Percentiles rank a stretch among this genome's conserved stretches.
These are phyloP conservation scores for Berkeleyomyces rouxiae DNA, from an alignment of 2,329 filamentous ascomycete species.

Conservation along the genomic window DNA sequence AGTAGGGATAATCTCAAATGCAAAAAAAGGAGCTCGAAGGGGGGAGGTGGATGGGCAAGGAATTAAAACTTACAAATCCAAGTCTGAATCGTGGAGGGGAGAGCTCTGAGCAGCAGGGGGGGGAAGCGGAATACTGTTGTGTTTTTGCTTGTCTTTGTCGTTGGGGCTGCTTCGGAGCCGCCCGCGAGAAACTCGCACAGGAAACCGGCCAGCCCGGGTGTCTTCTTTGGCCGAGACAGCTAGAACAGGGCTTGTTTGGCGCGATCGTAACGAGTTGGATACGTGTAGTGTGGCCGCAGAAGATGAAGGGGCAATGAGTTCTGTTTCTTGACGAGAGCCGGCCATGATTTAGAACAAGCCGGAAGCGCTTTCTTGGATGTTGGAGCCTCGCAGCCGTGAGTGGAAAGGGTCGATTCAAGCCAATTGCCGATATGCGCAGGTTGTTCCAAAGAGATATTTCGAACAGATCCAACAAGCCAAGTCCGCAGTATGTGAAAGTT, in stretches of 20 bases:
- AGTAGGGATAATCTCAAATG: background rate
- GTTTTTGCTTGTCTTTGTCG: conserved; percentile 3
- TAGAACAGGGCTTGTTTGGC: background rate
- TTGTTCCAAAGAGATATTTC: too few species aligned
- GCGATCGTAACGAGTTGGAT: background rate
- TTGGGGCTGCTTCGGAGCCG: background rate
- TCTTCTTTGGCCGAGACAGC: conserved; percentile 4
- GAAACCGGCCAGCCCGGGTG: conserved; percentile 8
- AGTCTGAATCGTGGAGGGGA: conserved; percentile 1
- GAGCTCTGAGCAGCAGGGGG: background rate
- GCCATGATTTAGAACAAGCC: background rate
- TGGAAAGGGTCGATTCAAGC: background rate
- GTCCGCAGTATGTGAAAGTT: too few species aligned
- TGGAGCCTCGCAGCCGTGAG: background rate
- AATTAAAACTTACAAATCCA: conserved; percentile 10
- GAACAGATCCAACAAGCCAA: too few species aligned
- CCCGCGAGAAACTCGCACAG: conserved; percentile 10
- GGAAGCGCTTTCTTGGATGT: background rate
- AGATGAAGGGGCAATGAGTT: background rate
- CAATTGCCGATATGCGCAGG: too few species aligned
- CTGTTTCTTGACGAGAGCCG: background rate
- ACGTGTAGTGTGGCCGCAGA: background rate
- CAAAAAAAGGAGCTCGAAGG: background rate
- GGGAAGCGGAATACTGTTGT: conserved; percentile 1
- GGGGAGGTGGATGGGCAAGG: background rate